phyloP scores from a whole-genome alignment of 805 yeast genomes.

The Candida chilensis region DNA sequence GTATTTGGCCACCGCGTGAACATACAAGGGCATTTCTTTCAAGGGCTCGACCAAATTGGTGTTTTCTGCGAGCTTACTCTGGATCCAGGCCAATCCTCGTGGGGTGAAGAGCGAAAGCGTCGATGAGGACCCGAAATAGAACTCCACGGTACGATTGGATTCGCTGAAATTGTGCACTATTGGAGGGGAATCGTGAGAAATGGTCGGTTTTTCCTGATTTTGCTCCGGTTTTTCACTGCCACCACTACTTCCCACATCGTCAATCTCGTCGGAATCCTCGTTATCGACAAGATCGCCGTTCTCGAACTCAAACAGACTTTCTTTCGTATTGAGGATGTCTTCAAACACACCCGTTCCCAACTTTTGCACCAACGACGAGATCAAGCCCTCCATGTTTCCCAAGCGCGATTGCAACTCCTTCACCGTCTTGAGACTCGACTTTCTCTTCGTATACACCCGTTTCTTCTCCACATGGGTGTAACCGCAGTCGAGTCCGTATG shows the following conservation, averaged over 20 bases:
- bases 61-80: background rate
- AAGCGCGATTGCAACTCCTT: background rate
- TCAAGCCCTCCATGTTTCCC: constrained; percentile 1
- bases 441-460: background rate
- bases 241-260: too few relatives aligned
- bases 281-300: too few relatives aligned
- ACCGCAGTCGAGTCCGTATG: background rate
- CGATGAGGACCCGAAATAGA: background rate
- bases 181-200: too few relatives aligned
- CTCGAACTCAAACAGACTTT: too few relatives aligned
- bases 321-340: too few relatives aligned
- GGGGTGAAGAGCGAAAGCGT: background rate
- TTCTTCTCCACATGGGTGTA: background rate
- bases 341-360: too few relatives aligned
- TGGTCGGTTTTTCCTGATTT: too few relatives aligned
- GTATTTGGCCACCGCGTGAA: background rate
- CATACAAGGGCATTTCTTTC: background rate
- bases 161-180: too few relatives aligned
- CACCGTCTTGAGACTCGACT: constrained; percentile 1
- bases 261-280: too few relatives aligned
- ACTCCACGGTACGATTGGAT: too few relatives aligned
- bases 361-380: too few relatives aligned
- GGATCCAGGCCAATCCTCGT: background rate
- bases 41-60: background rate
- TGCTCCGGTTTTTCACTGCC: too few relatives aligned